Evolutionary conservation across 768 basidiomycete species (phyloP), one percentile per base, ranked within the genome.

Genomic region (Sarcomyxa edulis): DNA sequence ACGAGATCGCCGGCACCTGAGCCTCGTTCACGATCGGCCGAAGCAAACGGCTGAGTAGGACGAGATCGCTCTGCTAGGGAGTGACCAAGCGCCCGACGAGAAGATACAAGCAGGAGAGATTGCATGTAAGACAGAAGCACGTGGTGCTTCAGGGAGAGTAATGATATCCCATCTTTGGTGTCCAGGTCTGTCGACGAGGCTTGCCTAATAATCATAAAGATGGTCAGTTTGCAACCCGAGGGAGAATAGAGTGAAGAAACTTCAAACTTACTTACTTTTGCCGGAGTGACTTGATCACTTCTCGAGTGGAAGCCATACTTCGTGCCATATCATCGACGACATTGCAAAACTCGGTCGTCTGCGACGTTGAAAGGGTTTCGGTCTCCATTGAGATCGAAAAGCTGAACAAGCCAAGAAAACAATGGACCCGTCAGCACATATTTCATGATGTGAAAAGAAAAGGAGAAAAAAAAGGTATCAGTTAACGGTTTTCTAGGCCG

Each of bases 71-170:
- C 54, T 21, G 58, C 55, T 6, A 90, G 64, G 2, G 79, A 68
- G 49, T 86, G 74, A 0, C 88, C 89, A 6, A 81, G 57, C 1
- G 74, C 69, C 19, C 84, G 79, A 14, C 81, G 80, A n/a, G 84
- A 69, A 20, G 77, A 67, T 35, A 95, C 59, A 29, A 95, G 74
- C 22, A 79, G 70, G 26, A 96, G 69, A 10, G 89, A 83, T 41
- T 92, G 91, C 7, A 96, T 66, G 57, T 96, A 95, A 2, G 83
- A 83, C 3, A 97, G 61, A 43, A 96, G 71, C 15, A 87, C 58
- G 38, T 92, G 78, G 48, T 93, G 84, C 62, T 96, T 94, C 35
- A 93, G 62, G 8, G 89, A 86, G 16, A 99, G 69, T 4, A 99
- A 70, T 0, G 96, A 97, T 44, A 99, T 90, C 26, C 96, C 96